A percentile compares a stretch with the other conserved stretches of the same genome.
Evolutionary conservation across 1,139 yeast genomes (phyloP).

Genomic region (Candida sojae): DNA sequence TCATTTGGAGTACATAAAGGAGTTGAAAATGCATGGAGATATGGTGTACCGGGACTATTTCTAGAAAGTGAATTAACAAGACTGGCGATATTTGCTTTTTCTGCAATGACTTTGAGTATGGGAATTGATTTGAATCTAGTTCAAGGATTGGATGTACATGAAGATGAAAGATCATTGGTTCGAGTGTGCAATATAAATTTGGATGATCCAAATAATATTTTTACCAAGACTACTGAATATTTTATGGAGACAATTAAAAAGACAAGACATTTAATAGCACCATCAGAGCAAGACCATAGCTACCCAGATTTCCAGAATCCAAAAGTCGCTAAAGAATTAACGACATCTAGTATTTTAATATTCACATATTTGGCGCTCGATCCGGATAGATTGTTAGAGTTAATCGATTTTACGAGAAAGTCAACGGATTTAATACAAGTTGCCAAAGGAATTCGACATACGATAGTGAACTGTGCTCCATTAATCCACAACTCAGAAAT

Average conservation of each 20-base stretch:
- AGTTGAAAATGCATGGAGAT: conserved; percentile 29
- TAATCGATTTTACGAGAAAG: conserved; percentile 22
- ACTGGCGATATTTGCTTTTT: conserved; percentile 23
- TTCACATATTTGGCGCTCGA: conserved; percentile 32
- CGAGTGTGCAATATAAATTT: not conserved
- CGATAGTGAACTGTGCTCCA: conserved; percentile 17
- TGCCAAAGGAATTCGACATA: conserved; percentile 19
- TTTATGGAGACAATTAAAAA: conserved; percentile 20
- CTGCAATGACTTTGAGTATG: conserved; percentile 17
- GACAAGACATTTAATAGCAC: conserved; percentile 5
- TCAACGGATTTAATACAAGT: conserved; percentile 22
- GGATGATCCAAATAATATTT: conserved; percentile 7
- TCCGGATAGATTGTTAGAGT: conserved; percentile 30
- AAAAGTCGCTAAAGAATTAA: conserved; percentile 21
- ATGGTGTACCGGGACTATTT: conserved; percentile 27
- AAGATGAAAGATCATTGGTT: not conserved
- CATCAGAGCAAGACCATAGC: not conserved
- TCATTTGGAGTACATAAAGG: conserved; percentile 18
- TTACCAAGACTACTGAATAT: conserved; percentile 23
- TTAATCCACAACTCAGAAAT: conserved; percentile 16
- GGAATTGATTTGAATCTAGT: conserved; percentile 7
- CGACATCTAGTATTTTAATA: conserved; percentile 24
- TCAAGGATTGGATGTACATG: conserved; percentile 1
- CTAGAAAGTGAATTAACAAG: conserved; percentile 23
- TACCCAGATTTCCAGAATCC: conserved; percentile 8